These are phyloP conservation scores for Podospora pseudoanserina DNA, from an alignment of 495 filamentous ascomycete species.

Conservation along the genomic window DNA sequence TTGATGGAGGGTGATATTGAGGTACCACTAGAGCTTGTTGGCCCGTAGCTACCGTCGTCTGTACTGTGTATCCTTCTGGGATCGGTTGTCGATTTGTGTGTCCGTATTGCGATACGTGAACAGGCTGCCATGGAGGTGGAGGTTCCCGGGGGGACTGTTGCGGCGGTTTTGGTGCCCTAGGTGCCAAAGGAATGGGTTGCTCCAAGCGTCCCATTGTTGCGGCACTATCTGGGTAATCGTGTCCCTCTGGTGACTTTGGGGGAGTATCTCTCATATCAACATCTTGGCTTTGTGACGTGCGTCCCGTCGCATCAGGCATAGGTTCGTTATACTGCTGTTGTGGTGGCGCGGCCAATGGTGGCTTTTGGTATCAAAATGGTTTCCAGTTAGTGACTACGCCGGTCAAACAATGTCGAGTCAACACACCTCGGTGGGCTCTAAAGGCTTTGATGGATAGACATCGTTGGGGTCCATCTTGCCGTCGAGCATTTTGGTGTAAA, in stretches of 20 bases:
- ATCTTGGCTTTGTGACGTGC: not conserved
- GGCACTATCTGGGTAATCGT: too few species aligned
- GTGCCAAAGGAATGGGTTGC: not conserved
- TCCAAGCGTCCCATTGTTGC: not conserved
- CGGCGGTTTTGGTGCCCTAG: not conserved
- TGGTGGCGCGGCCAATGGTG: not conserved
- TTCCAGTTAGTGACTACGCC: not conserved
- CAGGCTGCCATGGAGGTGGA: too few species aligned
- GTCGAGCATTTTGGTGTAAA: not conserved
- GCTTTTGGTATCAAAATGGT: not conserved
- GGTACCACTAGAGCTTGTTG: not conserved
- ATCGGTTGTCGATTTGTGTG: too few species aligned
- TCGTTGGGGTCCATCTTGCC: not conserved
- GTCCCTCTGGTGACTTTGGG: not conserved
- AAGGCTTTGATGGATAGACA: not conserved
- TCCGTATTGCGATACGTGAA: too few species aligned
- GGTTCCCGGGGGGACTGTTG: not conserved
- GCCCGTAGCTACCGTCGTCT: too few species aligned
- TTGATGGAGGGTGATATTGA: not conserved
- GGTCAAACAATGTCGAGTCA: not conserved
- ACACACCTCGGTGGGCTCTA: not conserved
- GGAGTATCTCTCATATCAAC: not conserved
- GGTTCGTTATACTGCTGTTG: not conserved
- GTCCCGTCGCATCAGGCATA: not conserved
- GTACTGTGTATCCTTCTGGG: too few species aligned